Evolutionary conservation across 106 monocot species (phyloP), one percentile per base, ranked within the genome.

Genomic region (Hemerocallis citrina): DNA sequence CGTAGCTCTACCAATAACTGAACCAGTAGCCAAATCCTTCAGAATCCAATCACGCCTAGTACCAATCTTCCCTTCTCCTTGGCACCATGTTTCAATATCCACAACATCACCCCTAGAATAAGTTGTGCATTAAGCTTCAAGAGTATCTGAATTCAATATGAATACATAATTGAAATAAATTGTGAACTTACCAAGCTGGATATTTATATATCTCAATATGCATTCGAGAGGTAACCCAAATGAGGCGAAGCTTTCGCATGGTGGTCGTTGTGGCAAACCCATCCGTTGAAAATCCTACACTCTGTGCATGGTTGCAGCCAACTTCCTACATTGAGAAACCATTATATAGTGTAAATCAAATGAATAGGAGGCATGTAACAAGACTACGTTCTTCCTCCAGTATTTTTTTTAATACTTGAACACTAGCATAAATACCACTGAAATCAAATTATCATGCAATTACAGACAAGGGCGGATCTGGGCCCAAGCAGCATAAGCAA

Each of bases 71-170:
- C 96, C 96, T 64, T 91, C 96, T 46, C 75, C 84, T 77, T 98
- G 96, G 69, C 96, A 98, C 96, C 96, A 98, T 19, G 96, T 98
- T 74, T 98, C 96, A 56, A 98, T 98, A 70, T 91, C 96, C 24
- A 98, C 82, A 37, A 98, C 79, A 75, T 98, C 87, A 62, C 96
- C 87, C 96, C 96, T 98, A 61, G 51, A 14, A 69, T 15, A 29
- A 61, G 29, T 25, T 31, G 59, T 16, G 11, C 11, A 59, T 36
- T 7, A 50, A 65, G 22, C 7, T 41, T 33, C 64, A 63, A 0
- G 1, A 14, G 57, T 31, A 17, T 32, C 17, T 39, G 13, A 20
- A 64, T 3, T 31, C 32, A 39, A 46, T 25, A 72, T 10, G 15
- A 34, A 59, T 23, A 17, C 30, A 13, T 4, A 34, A 17, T 11